Conservation (phyloP, 2,329 filamentous ascomycete species). For the Elsinoe fawcettii region DNA sequence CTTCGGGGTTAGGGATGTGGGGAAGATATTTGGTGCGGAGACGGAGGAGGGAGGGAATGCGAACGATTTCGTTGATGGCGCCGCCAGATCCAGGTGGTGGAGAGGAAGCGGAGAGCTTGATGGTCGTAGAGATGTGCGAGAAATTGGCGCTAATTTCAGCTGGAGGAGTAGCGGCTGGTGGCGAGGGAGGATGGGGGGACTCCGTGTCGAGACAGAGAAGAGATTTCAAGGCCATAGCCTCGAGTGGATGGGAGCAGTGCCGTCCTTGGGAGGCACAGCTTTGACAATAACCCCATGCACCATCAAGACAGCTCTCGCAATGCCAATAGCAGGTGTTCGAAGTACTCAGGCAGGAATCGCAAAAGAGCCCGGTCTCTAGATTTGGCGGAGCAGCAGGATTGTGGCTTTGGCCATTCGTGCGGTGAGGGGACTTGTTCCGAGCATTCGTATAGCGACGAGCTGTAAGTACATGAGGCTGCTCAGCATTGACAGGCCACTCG, state of each 20-base stretch:
- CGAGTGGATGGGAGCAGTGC: slow-evolving; percentile 72
- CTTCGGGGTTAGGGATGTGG: slow-evolving; percentile 31
- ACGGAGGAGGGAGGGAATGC: slow-evolving; percentile 15
- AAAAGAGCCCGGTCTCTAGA: slow-evolving; percentile 76
- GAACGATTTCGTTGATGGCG: slow-evolving; percentile 14
- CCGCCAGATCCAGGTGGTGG: slow-evolving; percentile 18
- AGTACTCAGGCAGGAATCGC: slow-evolving; percentile 63
- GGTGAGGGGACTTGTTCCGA: slow-evolving; percentile 18
- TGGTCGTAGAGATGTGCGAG: slow-evolving; percentile 16
- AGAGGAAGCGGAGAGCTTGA: slow-evolving; percentile 11
- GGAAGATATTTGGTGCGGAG: slow-evolving; percentile 28
- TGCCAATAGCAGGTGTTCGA: slow-evolving; percentile 85
- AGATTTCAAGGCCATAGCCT: slow-evolving; percentile 61
- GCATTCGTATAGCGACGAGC: slow-evolving; percentile 37
- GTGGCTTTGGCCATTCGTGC: slow-evolving; percentile 10
- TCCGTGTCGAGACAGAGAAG: slow-evolving; percentile 9
- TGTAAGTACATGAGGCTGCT: slow-evolving; percentile 47
- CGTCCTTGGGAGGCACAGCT: slow-evolving; percentile 74
- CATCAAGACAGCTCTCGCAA: slow-evolving; percentile 78
- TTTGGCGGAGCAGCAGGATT: slow-evolving; percentile 14
- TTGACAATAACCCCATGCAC: slow-evolving; percentile 92
- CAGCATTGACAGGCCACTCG: slow-evolving; percentile 34
- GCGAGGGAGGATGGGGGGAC: slow-evolving; percentile 17
- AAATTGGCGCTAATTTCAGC: slow-evolving; percentile 7
- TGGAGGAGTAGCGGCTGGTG: slow-evolving; percentile 21